Conservation (phyloP, 2,329 filamentous ascomycete species). For the Capronia epimyces region DNA sequence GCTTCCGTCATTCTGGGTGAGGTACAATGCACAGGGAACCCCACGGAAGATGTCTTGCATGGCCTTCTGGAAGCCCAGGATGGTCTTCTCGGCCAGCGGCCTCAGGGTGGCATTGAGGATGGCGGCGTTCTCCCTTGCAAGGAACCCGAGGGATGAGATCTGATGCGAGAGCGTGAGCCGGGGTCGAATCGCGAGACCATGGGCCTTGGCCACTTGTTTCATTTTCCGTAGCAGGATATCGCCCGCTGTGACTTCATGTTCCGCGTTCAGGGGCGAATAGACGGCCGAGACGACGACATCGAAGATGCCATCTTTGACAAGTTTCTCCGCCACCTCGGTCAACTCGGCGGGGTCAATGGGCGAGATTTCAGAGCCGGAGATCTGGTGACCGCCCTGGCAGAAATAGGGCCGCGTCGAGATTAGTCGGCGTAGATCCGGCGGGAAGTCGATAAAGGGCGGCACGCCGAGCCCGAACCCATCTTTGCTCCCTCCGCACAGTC, state of each 20-base stretch:
- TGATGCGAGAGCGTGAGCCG: slow-evolving; percentile 42
- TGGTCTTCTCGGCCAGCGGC: slow-evolving; percentile 14
- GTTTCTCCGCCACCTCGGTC: slow-evolving; percentile 16
- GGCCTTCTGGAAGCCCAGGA: slow-evolving; percentile 15
- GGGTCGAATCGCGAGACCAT: slow-evolving; percentile 25
- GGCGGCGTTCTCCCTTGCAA: slow-evolving; percentile 60
- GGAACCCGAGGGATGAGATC: slow-evolving; percentile 41
- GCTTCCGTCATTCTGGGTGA: slow-evolving; percentile 51
- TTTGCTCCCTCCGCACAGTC: slow-evolving; percentile 15
- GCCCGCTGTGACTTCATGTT: slow-evolving; percentile 27
- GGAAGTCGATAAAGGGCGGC: slow-evolving; percentile 49
- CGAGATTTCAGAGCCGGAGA: slow-evolving; percentile 16
- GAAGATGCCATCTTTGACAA: slow-evolving; percentile 36
- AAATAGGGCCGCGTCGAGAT: slow-evolving; percentile 8
- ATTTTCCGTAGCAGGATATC: slow-evolving; percentile 36
- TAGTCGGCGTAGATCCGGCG: slow-evolving; percentile 34
- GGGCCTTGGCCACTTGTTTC: slow-evolving; percentile 33
- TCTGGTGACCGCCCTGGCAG: slow-evolving; percentile 18
- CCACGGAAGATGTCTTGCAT: slow-evolving; percentile 12
- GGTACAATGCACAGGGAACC: slow-evolving; percentile 44
- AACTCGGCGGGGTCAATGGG: slow-evolving; percentile 13
- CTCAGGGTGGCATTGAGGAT: slow-evolving; percentile 55
- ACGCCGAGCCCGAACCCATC: slow-evolving; percentile 17
- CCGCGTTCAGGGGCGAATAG: slow-evolving; percentile 44
- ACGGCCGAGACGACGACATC: slow-evolving; percentile 43